Evolutionary conservation across 78 protist species (phyloP).

Genomic region (Anaeramoeba ignava): DNA sequence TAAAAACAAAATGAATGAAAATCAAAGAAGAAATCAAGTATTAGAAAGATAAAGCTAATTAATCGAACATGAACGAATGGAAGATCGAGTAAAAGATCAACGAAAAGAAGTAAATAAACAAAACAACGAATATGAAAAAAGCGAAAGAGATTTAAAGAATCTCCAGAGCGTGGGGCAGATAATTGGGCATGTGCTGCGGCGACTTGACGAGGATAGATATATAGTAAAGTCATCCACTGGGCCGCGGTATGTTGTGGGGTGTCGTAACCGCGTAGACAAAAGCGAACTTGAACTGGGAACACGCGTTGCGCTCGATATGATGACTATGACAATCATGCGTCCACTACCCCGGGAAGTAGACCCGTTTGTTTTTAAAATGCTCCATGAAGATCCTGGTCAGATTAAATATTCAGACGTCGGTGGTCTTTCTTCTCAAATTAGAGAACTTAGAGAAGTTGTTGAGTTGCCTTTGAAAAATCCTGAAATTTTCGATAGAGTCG

Average conservation of each 20-base stretch:
- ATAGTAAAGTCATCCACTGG: conserved; percentile 91
- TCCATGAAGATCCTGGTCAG: conserved; percentile 69
- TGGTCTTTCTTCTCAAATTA: conserved; percentile 86
- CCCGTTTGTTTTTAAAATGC: conserved; percentile 96
- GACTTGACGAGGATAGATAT: conserved; percentile 86
- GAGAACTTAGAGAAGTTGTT: conserved; percentile 93
- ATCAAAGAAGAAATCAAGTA: too few relatives aligned
- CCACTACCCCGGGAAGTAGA: too few relatives aligned
- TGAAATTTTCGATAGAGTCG: conserved; percentile 92
- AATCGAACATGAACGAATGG: too few relatives aligned
- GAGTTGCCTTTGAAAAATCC: conserved; percentile 97
- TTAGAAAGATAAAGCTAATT: too few relatives aligned
- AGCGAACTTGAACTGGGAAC: conserved; percentile 70
- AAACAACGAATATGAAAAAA: too few relatives aligned
- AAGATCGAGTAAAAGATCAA: too few relatives aligned
- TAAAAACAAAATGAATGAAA: too few relatives aligned
- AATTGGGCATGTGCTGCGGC: conserved; percentile 94
- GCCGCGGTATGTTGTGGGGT: conserved; percentile 96
- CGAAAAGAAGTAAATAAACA: too few relatives aligned
- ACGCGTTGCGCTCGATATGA: conserved; percentile 97
- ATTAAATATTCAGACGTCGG: conserved; percentile 72
- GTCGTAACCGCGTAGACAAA: conserved; percentile 56
- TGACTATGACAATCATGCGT: conserved; percentile 97
- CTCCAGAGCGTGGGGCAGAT: conserved; percentile 94
- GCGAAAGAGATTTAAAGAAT: conserved; percentile 88